Percentiles rank a stretch among this genome's conserved stretches.
Evolutionary conservation across 305 asterid genomes (phyloP).

Genomic region (Euphrasia arctica): DNA sequence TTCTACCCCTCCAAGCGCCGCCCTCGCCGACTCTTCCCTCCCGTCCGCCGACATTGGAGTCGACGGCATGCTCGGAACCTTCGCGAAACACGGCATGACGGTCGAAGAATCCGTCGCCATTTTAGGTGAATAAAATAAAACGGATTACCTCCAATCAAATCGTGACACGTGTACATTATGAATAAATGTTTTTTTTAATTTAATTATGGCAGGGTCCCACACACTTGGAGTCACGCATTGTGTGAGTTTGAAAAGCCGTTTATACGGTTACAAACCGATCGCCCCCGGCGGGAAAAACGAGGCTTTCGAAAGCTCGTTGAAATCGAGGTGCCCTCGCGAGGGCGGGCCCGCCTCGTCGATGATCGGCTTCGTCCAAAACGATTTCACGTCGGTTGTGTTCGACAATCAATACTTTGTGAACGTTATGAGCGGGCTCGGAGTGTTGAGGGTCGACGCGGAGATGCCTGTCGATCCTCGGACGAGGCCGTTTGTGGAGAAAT

Average conservation of each 20-base stretch:
- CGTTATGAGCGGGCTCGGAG: constrained; percentile 29
- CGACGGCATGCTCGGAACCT: constrained; percentile 30
- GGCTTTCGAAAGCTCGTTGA: constrained; percentile 16
- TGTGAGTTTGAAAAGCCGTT: constrained; percentile 27
- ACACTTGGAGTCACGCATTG: constrained; percentile 42
- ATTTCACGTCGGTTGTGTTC: constrained; percentile 31
- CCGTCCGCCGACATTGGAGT: constrained; percentile 33
- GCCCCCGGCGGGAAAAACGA: constrained; percentile 3
- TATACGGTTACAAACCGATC: constrained; percentile 15
- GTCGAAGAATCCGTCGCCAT: constrained; percentile 48
- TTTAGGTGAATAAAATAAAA: constrained; percentile 26
- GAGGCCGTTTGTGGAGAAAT: constrained; percentile 28
- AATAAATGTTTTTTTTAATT: not conserved
- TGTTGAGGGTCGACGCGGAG: constrained; percentile 32
- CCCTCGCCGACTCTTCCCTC: constrained; percentile 27
- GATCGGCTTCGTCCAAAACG: constrained; percentile 28
- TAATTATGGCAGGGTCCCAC: constrained; percentile 37
- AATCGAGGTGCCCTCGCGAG: constrained; percentile 28
- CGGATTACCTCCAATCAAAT: no score
- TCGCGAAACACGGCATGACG: constrained; percentile 35
- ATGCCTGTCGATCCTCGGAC: constrained; percentile 35
- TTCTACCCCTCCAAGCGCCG: constrained; percentile 17
- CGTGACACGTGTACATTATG: not conserved
- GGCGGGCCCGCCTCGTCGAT: constrained; percentile 4
- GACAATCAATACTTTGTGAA: constrained; percentile 38